phyloP scores from a whole-genome alignment of 768 basidiomycete species.

The Dioszegia aurantiaca region DNA sequence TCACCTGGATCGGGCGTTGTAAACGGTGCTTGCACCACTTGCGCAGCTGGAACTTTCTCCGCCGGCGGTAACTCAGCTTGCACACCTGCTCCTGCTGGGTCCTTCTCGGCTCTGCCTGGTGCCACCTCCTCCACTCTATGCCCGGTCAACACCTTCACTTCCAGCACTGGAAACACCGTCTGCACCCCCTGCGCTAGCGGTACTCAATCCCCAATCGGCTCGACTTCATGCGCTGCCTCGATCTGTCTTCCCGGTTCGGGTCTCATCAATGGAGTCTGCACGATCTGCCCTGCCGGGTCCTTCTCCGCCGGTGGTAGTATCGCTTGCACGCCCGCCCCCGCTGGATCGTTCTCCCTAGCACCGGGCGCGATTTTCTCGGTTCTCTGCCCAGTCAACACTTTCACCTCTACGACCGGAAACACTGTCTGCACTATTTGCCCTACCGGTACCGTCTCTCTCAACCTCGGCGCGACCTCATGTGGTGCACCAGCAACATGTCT shows the following conservation, averaged over 20 bases:
- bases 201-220: not conserved
- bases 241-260: not conserved
- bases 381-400: conserved; percentile 2
- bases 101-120: too few relatives aligned
- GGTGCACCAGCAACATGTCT: not conserved
- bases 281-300: not conserved
- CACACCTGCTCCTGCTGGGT: conserved; percentile 7
- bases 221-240: not conserved
- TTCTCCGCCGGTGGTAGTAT: conserved; percentile 2
- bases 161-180: not conserved
- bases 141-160: conserved; percentile 1
- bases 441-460: not conserved
- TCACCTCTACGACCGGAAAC: not conserved
- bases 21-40: not conserved
- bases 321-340: conserved; percentile 3
- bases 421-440: not conserved
- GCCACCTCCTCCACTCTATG: conserved; percentile 1
- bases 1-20: not conserved
- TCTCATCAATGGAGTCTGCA: not conserved
- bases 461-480: not conserved
- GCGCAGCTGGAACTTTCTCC: not conserved
- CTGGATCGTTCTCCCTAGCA: conserved; percentile 1
- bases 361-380: not conserved
- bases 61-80: conserved; percentile 4
- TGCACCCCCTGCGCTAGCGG: not conserved